A percentile compares a stretch with the other conserved stretches of the same genome.
Evolutionary conservation across 2,329 filamentous ascomycete genomes (phyloP).

Genomic region (Penicillium sp.): DNA sequence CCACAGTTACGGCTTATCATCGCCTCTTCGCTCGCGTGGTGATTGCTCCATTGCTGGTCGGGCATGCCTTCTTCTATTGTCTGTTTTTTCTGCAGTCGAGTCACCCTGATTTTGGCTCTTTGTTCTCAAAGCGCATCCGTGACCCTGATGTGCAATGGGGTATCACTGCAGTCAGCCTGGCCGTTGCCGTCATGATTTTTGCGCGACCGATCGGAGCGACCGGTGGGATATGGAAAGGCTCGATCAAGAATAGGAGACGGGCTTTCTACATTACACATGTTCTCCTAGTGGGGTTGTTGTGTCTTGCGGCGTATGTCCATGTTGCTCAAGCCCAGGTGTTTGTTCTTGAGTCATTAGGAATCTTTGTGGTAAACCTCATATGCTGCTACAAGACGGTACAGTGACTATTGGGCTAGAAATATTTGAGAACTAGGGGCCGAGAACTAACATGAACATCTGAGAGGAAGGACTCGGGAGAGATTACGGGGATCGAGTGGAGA

Average conservation of each 20-base stretch:
- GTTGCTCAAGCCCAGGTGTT: slow-evolving; percentile 60
- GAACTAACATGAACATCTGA: too few species aligned
- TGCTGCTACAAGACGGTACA: slow-evolving; percentile 30
- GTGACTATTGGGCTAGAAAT: neutral
- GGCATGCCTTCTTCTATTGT: slow-evolving; percentile 61
- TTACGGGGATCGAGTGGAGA: too few species aligned
- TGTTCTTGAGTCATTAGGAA: slow-evolving; percentile 54
- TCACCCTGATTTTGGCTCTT: slow-evolving; percentile 38
- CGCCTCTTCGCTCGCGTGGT: slow-evolving; percentile 62
- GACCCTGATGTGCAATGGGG: slow-evolving; percentile 65
- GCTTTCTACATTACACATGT: slow-evolving; percentile 64
- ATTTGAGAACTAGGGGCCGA: neutral
- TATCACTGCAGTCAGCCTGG: slow-evolving; percentile 54
- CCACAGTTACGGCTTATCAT: slow-evolving; percentile 61
- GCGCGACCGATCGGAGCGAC: slow-evolving; percentile 47
- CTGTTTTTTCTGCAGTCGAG: slow-evolving; percentile 60
- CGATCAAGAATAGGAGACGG: slow-evolving; percentile 40
- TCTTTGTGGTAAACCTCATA: slow-evolving; percentile 51
- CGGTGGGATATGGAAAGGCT: slow-evolving; percentile 21
- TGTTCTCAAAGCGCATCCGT: slow-evolving; percentile 59
- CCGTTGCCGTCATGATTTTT: slow-evolving; percentile 54
- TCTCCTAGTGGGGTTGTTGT: slow-evolving; percentile 53
- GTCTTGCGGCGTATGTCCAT: slow-evolving; percentile 59
- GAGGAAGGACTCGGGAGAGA: too few species aligned
- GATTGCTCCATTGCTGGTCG: slow-evolving; percentile 55